Evolutionary conservation across 2,329 filamentous ascomycete species (phyloP).

Genomic region (Helicocarpus griseus): DNA sequence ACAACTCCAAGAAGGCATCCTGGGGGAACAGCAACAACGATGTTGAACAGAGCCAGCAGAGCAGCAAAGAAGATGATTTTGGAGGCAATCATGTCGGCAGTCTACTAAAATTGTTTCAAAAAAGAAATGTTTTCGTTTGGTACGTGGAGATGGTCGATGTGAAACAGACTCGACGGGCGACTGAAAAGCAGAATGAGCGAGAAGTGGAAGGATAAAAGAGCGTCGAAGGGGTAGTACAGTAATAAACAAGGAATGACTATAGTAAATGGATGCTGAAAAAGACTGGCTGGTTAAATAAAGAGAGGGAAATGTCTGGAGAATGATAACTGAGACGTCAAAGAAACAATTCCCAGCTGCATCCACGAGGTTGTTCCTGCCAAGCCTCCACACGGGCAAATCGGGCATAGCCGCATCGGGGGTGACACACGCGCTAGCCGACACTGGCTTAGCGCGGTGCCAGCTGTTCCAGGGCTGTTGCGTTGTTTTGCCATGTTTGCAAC

Average conservation of each 20-base stretch:
- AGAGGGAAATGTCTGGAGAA: too few species aligned
- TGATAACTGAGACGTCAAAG: too few species aligned
- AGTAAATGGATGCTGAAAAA: slow-evolving; percentile 11
- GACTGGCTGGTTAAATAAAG: slow-evolving; percentile 4
- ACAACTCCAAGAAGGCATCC: slow-evolving; percentile 43
- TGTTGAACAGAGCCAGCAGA: slow-evolving; percentile 36
- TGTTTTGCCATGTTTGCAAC: too few species aligned
- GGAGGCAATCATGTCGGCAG: slow-evolving; percentile 34
- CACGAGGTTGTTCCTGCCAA: slow-evolving; percentile 2
- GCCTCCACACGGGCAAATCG: not conserved
- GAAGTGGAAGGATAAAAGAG: slow-evolving; percentile 4
- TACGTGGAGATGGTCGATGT: not conserved
- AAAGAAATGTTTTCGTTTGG: slow-evolving; percentile 7
- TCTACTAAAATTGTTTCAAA: not conserved
- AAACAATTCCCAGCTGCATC: not conserved
- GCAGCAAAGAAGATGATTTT: slow-evolving; percentile 35
- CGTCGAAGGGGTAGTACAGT: slow-evolving; percentile 1
- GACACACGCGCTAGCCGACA: too few species aligned
- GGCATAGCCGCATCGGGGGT: not conserved
- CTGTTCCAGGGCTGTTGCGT: too few species aligned
- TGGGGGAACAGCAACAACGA: slow-evolving; percentile 35
- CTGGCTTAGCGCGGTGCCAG: too few species aligned
- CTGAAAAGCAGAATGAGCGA: slow-evolving; percentile 5
- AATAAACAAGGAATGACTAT: slow-evolving; percentile 9
- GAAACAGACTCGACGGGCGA: slow-evolving; percentile 14